phyloP scores from a whole-genome alignment of 2,329 filamentous ascomycete species.

The Phoma herbarum region DNA sequence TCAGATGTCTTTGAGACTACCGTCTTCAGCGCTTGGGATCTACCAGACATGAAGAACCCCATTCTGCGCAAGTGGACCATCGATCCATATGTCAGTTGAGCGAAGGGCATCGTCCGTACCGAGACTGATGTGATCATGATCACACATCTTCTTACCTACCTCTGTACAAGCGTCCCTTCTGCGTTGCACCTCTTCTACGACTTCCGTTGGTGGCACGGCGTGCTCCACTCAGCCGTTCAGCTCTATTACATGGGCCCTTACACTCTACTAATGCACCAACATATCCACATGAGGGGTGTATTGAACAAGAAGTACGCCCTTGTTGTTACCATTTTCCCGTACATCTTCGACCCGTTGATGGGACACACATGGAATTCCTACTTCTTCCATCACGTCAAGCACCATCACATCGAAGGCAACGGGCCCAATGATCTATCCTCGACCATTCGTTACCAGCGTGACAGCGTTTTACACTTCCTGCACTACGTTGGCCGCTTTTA shows the following conservation, averaged over 20 bases:
- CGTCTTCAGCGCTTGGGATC: slow-evolving; percentile 63
- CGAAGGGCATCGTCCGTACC: slow-evolving; percentile 66
- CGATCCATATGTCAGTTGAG: slow-evolving; percentile 67
- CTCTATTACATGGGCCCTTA: slow-evolving; percentile 75
- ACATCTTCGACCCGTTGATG: slow-evolving; percentile 77
- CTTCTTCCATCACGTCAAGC: slow-evolving; percentile 86
- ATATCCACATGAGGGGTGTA: slow-evolving; percentile 80
- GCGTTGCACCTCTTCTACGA: slow-evolving; percentile 70
- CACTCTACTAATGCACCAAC: slow-evolving; percentile 84
- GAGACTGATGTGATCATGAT: slow-evolving; percentile 80
- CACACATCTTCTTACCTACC: slow-evolving; percentile 77
- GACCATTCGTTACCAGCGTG: slow-evolving; percentile 79
- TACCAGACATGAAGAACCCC: slow-evolving; percentile 53
- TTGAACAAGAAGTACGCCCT: slow-evolving; percentile 63
- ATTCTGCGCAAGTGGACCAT: slow-evolving; percentile 59
- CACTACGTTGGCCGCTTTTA: slow-evolving; percentile 78
- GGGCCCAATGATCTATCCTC: slow-evolving; percentile 79
- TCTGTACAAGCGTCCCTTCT: slow-evolving; percentile 73
- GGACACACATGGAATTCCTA: slow-evolving; percentile 88
- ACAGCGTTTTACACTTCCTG: slow-evolving; percentile 71
- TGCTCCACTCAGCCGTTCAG: slow-evolving; percentile 73
- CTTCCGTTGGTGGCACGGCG: slow-evolving; percentile 73
- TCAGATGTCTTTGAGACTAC: slow-evolving; percentile 63
- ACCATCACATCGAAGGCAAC: slow-evolving; percentile 84
- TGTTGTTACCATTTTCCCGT: slow-evolving; percentile 74